Evolutionary conservation across 345 rosid species (phyloP).

Genomic region (Eutrema heterophyllum): DNA sequence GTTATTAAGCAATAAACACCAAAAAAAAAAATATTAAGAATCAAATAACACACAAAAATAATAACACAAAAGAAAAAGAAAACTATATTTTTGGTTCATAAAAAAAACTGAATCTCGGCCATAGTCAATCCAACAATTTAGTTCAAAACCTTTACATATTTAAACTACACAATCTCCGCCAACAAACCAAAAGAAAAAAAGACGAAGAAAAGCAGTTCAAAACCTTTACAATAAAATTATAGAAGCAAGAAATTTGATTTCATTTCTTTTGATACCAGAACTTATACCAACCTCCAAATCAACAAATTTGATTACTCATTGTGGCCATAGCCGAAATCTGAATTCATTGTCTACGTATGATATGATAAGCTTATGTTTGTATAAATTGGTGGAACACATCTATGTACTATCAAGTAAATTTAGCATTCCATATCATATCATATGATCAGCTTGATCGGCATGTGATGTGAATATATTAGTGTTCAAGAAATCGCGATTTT

Average conservation of each 20-base stretch:
- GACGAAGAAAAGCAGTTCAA: too few relatives aligned
- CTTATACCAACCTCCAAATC: background rate
- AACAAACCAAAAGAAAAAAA: too few relatives aligned
- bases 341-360: background rate
- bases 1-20: too few relatives aligned
- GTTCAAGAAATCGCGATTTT: too few relatives aligned
- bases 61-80: background rate
- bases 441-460: slow-evolving; percentile 13
- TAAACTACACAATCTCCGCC: too few relatives aligned
- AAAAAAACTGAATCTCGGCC: background rate
- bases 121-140: too few relatives aligned
- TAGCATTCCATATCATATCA: slow-evolving; percentile 10
- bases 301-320: background rate
- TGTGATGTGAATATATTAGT: slow-evolving; percentile 22
- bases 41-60: background rate
- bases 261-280: background rate
- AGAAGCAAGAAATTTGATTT: background rate
- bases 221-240: background rate
- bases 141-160: too few relatives aligned
- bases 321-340: background rate
- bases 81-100: background rate
- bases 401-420: background rate
- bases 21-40: too few relatives aligned
- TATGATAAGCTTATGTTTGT: background rate
- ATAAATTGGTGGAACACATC: background rate